Evolutionary conservation across 352 stramenopile genomes (phyloP), one percentile per base, ranked within the genome.

Genomic region (Pythium chondricola): DNA sequence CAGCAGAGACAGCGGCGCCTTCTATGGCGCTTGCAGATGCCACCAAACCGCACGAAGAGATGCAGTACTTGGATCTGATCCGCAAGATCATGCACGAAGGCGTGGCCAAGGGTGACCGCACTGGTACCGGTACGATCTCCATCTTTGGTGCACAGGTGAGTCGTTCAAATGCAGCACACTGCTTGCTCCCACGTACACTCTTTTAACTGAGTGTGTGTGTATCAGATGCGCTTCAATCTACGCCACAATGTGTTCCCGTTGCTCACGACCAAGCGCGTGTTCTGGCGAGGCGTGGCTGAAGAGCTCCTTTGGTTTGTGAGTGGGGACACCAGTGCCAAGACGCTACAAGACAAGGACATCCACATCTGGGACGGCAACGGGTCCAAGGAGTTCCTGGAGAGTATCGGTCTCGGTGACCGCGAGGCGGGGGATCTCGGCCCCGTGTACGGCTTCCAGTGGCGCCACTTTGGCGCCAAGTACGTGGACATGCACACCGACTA

Each of bases 351-450:
- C 48, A 99, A 99, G 72, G 76, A 97, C 53, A 98, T 99, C 65
- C 96, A 98, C 61, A 99, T 99, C 59, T 99, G 97, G 97, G 97
- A 99, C 68, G 96, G 97, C 31, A 99, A 99, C 73, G 96, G 93
- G 27, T 98, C 91, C 2, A 81, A 95, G 6, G 95, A 98, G 56
- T 98, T 94, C 57, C 61, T 98, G 10, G 86, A 97, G 58, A 89
- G 75, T 44, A 74, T 94, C 24, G 97, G 97, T 10, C 68, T 99
- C 11, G 67, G 71, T 4, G 71, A 98, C 46, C 87, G 96, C 17
- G 95, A 99, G 65, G 89, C 96, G 24, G 97, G 96, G 6, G 97
- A 99, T 65, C 73, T 99, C 5, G 97, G 92, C 11, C 89, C 89
- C 2, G 89, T 98, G n/a, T 98, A 98, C 44, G 92, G 92, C 39